Conservation (phyloP, 805 yeast genomes). For the Myxozyma vanderwaltii region DNA sequence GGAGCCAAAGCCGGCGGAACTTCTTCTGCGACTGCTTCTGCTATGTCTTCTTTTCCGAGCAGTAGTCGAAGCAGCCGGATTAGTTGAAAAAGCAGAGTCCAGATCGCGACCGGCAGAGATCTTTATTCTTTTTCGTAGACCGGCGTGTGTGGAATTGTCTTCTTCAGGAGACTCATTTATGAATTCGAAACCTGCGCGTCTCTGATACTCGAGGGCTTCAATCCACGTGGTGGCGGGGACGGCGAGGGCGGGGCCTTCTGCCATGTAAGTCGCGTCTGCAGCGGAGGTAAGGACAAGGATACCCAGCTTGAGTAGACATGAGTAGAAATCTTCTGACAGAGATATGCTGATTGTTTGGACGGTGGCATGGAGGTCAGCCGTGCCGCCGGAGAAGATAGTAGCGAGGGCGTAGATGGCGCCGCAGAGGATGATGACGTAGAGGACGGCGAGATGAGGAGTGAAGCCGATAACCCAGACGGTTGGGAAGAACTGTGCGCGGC, state of each 20-base stretch:
- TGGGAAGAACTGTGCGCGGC: conserved; percentile 55
- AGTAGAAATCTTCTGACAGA: conserved; percentile 64
- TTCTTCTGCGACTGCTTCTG: not conserved
- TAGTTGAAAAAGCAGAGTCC: too few relatives aligned
- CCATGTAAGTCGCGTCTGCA: conserved; percentile 64
- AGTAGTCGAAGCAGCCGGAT: not conserved
- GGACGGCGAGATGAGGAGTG: conserved; percentile 64
- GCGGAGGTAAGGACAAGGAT: conserved; percentile 67
- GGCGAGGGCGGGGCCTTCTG: conserved; percentile 55
- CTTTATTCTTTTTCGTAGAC: conserved; percentile 11
- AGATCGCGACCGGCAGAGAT: not conserved
- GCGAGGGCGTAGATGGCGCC: conserved; percentile 59
- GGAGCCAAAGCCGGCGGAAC: not conserved
- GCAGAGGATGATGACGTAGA: conserved; percentile 56
- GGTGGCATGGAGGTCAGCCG: conserved; percentile 46
- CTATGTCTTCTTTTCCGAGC: not conserved
- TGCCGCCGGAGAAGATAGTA: conserved; percentile 55
- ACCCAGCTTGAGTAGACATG: conserved; percentile 61
- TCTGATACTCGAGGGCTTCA: conserved; percentile 41
- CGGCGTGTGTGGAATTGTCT: not conserved
- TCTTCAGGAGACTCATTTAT: conserved; percentile 21
- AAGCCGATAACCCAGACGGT: conserved; percentile 59
- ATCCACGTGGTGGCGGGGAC: conserved; percentile 61
- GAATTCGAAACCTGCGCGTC: conserved; percentile 26
- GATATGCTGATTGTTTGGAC: conserved; percentile 42